Evolutionary conservation across 2,329 filamentous ascomycete species (phyloP), one percentile per base, ranked within the genome.

Genomic region (Aschersonia sp.): DNA sequence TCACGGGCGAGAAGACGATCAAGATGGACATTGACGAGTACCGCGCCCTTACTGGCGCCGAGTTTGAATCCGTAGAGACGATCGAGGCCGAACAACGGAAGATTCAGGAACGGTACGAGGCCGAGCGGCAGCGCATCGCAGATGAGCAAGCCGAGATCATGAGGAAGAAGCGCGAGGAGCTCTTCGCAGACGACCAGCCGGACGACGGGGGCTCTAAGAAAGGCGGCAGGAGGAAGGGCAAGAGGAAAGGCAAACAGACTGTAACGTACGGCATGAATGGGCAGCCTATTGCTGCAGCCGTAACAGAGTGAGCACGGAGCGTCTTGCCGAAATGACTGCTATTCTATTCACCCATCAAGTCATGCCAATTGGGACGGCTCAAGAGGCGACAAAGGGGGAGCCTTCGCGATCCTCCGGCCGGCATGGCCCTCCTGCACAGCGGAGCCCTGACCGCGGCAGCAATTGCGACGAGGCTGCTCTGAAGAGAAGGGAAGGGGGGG

Each of bases 21-120:
- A 65, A 63, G 56, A 79, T 83, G 53, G 71, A 80, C 56, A 64
- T 82, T 30, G 74, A 79, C 35, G 74, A 78, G 60, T 81, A 79
- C 65, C 70, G 75, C 57, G 64, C 66, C n/a, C 64, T 70, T 44
- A 73, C 74, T 0, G 72, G 70, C 31, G 58, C 66, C 45, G 70
- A 74, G 59, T 76, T 77, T 54, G 72, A 75, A 55, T 66, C 71
- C 41, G 70, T 78, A 22, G 75, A 72, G 56, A 67, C 64, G 45
- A 76, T 80, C 53, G 66, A 75, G 54, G 74, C 70, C 8, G 77
- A 80, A 59, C 71, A 72, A 57, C 69, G 66, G 49, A 66, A 64
- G 51, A 63, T 63, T 37, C 63, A 68, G 51, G 68, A 70, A 55
- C 62, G 66, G 45, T 70, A 69, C 45, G 67, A 70, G 54, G 66